These are phyloP conservation scores for Dryadomyces quercus-mongolicae DNA, from an alignment of 2,329 filamentous ascomycete species.

Conservation along the genomic window DNA sequence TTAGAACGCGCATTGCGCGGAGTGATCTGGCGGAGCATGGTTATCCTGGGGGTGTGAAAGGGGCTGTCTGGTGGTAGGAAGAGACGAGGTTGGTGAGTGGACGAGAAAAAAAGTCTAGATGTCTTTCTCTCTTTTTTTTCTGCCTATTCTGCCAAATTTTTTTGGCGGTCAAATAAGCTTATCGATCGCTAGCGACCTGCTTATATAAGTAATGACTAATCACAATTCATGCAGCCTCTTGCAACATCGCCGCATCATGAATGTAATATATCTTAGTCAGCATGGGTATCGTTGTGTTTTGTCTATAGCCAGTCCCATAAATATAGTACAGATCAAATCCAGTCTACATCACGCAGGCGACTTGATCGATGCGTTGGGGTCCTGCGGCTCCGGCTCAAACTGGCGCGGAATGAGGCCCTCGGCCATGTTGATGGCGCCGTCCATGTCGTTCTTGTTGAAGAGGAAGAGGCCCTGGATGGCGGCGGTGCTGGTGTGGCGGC, in stretches of 20 bases:
- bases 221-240: background rate
- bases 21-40: constrained; percentile 25
- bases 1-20: constrained; percentile 74
- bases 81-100: background rate
- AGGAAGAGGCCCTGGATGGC: constrained; percentile 89
- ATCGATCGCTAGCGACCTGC: background rate
- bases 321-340: background rate
- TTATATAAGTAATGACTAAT: background rate
- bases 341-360: constrained; percentile 20
- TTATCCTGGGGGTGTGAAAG: background rate
- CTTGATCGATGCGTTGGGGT: constrained; percentile 27
- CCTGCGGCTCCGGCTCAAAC: constrained; percentile 36
- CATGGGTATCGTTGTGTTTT: background rate
- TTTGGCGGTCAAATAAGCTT: background rate
- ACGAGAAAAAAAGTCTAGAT: no score
- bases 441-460: constrained; percentile 85
- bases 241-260: no score
- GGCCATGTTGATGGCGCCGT: constrained; percentile 74
- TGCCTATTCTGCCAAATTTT: background rate
- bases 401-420: constrained; percentile 50
- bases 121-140: background rate
- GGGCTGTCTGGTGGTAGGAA: no score
- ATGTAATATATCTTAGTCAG: no score
- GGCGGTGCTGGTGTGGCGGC: constrained; percentile 64
- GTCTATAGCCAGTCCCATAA: no score